Evolutionary conservation across 2,329 filamentous ascomycete species (phyloP), one percentile per base, ranked within the genome.

Genomic region (Colletotrichum cuscutae): DNA sequence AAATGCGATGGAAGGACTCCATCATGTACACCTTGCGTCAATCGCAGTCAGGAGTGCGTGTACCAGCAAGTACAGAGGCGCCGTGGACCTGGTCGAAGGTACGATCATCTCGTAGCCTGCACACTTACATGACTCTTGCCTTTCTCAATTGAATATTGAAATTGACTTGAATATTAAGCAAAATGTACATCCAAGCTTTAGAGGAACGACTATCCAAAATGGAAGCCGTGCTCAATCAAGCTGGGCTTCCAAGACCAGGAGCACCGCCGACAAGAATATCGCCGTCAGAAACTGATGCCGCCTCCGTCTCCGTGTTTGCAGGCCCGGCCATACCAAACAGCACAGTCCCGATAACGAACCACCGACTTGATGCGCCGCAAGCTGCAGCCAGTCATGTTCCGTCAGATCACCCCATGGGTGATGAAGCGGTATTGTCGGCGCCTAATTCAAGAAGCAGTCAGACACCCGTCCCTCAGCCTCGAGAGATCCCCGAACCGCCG

Each of bases 171-270:
- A 62, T 30, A 24, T 4, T 3, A 1, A 75, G 73, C 35, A 75
- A 75, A 65, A 68, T 71, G 62, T 73, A 73, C 53, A 65, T 75
- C 5, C 57, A 71, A 26, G 61, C 63, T 6, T 67, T 75, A 26
- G 73, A 75, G 13, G 71, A 75, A 24, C 58, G 73, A 9, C 59
- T 75, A 7, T 71, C 71, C 11, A 73, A 71, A n/a, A 75, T 75
- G 73, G 73, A 75, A 28, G 66, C 73, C 5, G 63, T 63, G 3
- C 62, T 75, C 1, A 56, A 49, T 46, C 72, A 68, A 26, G 60
- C 71, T 15, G 67, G 71, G 2, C 49, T 73, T 13, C 69, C 69
- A 22, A 60, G 65, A 12, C 69, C 69, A 19, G 69, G 56, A 26
- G 65, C 65, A n/a, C 69, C 69, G 5, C 69, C 53, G 15, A 68